Evolutionary conservation across 2,329 filamentous ascomycete species (phyloP).

Genomic region (Colletotrichum simmondsii): DNA sequence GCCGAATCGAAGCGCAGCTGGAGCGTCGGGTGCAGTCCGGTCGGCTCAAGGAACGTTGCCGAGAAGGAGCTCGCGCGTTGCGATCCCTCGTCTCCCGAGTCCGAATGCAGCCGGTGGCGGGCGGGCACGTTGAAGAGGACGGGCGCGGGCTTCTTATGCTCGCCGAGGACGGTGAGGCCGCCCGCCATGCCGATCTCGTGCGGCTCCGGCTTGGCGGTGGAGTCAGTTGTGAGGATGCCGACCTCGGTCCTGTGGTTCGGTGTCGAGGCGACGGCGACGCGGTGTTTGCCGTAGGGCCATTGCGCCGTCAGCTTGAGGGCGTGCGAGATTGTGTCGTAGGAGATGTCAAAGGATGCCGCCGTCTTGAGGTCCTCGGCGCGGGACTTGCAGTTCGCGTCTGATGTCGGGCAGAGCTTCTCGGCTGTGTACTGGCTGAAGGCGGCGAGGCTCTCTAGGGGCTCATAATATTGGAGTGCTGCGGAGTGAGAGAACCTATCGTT

Average conservation of each 20-base stretch:
- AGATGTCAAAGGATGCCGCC: conserved; percentile 78
- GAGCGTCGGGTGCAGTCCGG: conserved; percentile 86
- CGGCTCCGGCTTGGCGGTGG: conserved; percentile 66
- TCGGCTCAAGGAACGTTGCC: conserved; percentile 74
- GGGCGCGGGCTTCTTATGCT: conserved; percentile 77
- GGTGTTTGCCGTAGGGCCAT: conserved; percentile 64
- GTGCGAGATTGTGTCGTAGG: conserved; percentile 77
- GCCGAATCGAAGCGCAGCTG: conserved; percentile 71
- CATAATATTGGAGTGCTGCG: conserved; percentile 77
- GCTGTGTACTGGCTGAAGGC: conserved; percentile 65
- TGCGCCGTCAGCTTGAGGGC: conserved; percentile 72
- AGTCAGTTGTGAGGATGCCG: conserved; percentile 78
- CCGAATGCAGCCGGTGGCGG: conserved; percentile 71
- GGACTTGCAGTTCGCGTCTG: conserved; percentile 60
- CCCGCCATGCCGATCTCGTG: conserved; percentile 85
- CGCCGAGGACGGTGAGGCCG: conserved; percentile 80
- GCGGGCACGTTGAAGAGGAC: conserved; percentile 87
- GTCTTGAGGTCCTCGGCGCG: conserved; percentile 55
- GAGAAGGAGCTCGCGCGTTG: conserved; percentile 60
- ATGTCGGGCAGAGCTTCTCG: conserved; percentile 60
- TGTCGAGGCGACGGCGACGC: conserved; percentile 52
- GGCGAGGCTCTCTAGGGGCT: conserved; percentile 67
- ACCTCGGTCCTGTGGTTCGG: conserved; percentile 76
- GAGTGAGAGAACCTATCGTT: conserved; percentile 46
- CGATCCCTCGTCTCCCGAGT: conserved; percentile 49